Conservation (phyloP, 2,329 filamentous ascomycete species). For the Colletotrichum tabaci region DNA sequence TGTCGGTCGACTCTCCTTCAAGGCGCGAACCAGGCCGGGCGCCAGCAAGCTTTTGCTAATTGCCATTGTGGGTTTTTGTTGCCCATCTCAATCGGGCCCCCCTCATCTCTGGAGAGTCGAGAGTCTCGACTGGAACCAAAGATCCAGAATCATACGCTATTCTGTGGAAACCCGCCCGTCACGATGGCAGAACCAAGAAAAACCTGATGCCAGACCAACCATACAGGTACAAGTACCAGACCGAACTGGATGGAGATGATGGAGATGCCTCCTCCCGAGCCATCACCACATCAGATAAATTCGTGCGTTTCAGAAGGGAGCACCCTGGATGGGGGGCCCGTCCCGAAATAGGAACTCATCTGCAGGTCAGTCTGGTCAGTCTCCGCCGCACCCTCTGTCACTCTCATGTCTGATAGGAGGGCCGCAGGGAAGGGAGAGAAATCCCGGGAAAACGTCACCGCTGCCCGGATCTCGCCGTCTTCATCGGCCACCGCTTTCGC, state of each 20-base stretch:
- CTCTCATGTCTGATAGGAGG: not conserved
- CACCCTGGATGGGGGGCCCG: slow-evolving; percentile 17
- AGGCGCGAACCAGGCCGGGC: slow-evolving; percentile 10
- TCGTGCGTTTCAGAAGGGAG: slow-evolving; percentile 41
- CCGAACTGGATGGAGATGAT: slow-evolving; percentile 24
- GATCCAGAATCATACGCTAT: not conserved
- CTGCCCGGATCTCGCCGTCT: not conserved
- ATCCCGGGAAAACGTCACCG: not conserved
- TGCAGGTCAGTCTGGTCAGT: slow-evolving; percentile 1
- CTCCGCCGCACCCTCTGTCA: too few species aligned
- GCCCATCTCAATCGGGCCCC: slow-evolving; percentile 9
- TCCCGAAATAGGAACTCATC: slow-evolving; percentile 27
- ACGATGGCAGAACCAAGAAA: not conserved
- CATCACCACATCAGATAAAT: slow-evolving; percentile 41
- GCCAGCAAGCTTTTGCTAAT: slow-evolving; percentile 28
- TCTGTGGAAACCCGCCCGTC: slow-evolving; percentile 9
- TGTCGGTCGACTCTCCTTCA: slow-evolving; percentile 1
- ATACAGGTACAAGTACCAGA: not conserved
- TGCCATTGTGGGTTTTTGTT: slow-evolving; percentile 8
- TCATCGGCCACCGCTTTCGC: not conserved
- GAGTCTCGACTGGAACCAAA: not conserved
- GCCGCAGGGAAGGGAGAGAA: not conserved
- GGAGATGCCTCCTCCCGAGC: slow-evolving; percentile 10
- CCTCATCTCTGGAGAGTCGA: slow-evolving; percentile 7
- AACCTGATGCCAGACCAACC: too few species aligned